phyloP scores from a whole-genome alignment of 352 stramenopile genomes.

The Globisporangium recalcitrans region DNA sequence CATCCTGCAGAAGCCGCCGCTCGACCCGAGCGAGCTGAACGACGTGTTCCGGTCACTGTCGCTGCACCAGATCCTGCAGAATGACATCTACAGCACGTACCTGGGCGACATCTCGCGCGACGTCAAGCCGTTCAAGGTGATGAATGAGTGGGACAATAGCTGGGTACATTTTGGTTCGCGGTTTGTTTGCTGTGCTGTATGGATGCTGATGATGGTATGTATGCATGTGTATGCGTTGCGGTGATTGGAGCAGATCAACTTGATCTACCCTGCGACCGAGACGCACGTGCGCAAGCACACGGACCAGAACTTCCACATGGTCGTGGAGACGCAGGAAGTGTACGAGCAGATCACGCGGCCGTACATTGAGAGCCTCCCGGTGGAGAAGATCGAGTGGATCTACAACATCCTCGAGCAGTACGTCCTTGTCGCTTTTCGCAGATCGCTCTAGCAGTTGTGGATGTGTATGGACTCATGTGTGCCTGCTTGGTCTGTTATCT shows the following conservation, averaged over 20 bases:
- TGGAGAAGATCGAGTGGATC: constrained; percentile 81
- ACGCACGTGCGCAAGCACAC: constrained; percentile 79
- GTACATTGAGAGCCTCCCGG: constrained; percentile 72
- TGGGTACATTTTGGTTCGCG: no score
- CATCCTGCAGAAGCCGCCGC: constrained; percentile 54
- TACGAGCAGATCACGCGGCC: constrained; percentile 70
- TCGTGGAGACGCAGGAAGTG: constrained; percentile 73
- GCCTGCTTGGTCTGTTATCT: not conserved
- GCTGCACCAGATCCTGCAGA: constrained; percentile 61
- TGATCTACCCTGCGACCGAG: constrained; percentile 80
- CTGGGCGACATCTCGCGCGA: constrained; percentile 58
- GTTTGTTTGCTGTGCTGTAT: not conserved
- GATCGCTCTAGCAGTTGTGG: no score
- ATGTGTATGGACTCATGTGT: not conserved
- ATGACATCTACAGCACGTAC: constrained; percentile 84
- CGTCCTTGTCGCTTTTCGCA: no score
- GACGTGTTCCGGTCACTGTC: constrained; percentile 50
- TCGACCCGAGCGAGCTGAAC: constrained; percentile 43
- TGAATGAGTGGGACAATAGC: not conserved
- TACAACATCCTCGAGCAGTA: constrained; percentile 88
- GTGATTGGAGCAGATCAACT: constrained; percentile 42
- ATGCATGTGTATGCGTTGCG: not conserved
- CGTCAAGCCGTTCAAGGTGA: constrained; percentile 73
- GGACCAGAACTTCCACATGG: constrained; percentile 79
- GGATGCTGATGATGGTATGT: not conserved